These are phyloP conservation scores for Pinus tabuliformis DNA, from an alignment of 75 land plant species.

Conservation along the genomic window DNA sequence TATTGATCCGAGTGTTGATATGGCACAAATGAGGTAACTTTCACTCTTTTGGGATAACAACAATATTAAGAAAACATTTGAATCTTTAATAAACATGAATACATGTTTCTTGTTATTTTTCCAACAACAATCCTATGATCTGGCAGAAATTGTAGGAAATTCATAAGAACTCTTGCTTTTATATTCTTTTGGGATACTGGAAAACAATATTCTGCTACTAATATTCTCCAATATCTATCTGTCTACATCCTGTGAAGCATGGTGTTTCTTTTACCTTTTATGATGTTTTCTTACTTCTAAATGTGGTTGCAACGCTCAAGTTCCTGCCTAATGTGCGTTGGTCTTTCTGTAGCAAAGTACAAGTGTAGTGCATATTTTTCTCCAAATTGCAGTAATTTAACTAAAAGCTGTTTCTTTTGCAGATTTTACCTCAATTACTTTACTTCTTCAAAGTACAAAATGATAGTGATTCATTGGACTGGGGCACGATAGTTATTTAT, in stretches of 20 bases:
- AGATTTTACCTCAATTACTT: conserved; percentile 88
- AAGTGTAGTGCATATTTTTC: not conserved
- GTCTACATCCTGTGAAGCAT: no score
- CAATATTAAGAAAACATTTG: no score
- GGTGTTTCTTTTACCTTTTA: no score
- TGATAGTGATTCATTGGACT: conserved; percentile 84
- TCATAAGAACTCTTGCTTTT: not conserved
- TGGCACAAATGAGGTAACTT: not conserved
- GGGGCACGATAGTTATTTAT: conserved; percentile 82
- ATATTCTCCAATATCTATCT: not conserved
- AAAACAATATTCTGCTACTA: not conserved
- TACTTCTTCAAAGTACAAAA: conserved; percentile 77
- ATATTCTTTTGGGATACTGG: not conserved
- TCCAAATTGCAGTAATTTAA: no score
- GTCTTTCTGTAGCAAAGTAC: not conserved
- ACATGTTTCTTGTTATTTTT: no score
- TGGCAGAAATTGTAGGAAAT: not conserved
- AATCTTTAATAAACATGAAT: no score
- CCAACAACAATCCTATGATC: no score
- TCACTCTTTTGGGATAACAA: no score
- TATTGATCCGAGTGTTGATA: not conserved
- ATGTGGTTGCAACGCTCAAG: no score
- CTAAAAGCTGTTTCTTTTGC: conserved; percentile 5
- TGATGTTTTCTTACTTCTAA: no score
- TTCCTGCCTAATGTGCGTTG: not conserved